phyloP scores from a whole-genome alignment of 1,284 basidiomycete species.

The Pascua guehoae region DNA sequence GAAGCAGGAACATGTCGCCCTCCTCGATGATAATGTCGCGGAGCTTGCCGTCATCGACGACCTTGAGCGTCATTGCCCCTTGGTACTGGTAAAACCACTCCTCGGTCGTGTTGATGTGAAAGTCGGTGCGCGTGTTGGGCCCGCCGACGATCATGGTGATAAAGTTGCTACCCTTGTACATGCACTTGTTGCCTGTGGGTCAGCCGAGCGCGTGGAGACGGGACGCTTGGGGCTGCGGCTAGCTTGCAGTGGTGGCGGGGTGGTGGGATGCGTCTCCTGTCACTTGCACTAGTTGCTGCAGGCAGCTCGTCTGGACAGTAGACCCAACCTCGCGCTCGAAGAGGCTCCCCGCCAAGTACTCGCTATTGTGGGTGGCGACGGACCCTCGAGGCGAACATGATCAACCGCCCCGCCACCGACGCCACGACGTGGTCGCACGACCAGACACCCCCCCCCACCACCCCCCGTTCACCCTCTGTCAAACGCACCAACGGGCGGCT shows the following conservation, averaged over 20 bases:
- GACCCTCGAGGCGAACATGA: background rate
- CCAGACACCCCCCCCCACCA: background rate
- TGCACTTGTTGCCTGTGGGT: slow-evolving; percentile 66
- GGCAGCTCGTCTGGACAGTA: no score
- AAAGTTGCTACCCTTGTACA: slow-evolving; percentile 80
- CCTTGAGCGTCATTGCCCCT: slow-evolving; percentile 80
- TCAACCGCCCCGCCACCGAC: background rate
- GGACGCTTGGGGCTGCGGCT: background rate
- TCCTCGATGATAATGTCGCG: slow-evolving; percentile 84
- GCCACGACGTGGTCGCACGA: background rate
- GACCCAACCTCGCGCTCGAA: no score
- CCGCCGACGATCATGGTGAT: slow-evolving; percentile 89
- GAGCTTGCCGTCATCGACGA: slow-evolving; percentile 82
- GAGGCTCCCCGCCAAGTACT: no score
- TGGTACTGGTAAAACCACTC: slow-evolving; percentile 98
- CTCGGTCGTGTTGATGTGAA: slow-evolving; percentile 90
- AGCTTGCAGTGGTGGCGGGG: background rate
- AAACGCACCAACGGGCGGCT: slow-evolving; percentile 74
- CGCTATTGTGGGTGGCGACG: no score
- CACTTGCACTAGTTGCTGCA: no score
- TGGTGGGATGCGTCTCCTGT: no score
- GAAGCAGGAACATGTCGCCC: slow-evolving; percentile 93
- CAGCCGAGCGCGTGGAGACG: background rate
- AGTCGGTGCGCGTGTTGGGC: slow-evolving; percentile 86
- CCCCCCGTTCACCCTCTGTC: no score